phyloP scores from a whole-genome alignment of 2,329 filamentous ascomycete species.

The Aureobasidium sp. region DNA sequence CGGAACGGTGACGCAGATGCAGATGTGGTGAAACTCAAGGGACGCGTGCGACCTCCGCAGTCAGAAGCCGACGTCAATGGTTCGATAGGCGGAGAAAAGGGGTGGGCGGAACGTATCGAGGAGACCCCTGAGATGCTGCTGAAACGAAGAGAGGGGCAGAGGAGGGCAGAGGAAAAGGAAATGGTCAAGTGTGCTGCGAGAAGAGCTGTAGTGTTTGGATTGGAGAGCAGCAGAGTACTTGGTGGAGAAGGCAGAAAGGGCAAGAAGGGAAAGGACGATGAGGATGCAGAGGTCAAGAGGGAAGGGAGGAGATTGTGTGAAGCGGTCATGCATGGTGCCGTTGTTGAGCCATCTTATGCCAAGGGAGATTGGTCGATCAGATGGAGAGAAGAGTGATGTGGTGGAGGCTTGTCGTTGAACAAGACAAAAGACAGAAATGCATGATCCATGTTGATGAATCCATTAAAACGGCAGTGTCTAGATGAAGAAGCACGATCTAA shows the following conservation, averaged over 20 bases:
- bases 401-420: too few relatives aligned
- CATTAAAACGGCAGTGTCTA: too few relatives aligned
- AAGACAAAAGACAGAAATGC: too few relatives aligned
- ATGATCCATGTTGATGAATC: too few relatives aligned
- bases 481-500: too few relatives aligned
- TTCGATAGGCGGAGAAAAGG: constrained; percentile 50
- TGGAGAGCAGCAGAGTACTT: constrained; percentile 27
- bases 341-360: constrained; percentile 54
- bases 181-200: constrained; percentile 57
- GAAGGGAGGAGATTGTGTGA: constrained; percentile 44
- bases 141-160: constrained; percentile 45
- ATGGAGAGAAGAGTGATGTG: constrained; percentile 46
- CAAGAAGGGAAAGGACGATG: constrained; percentile 20
- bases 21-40: constrained; percentile 19
- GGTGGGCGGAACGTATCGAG: constrained; percentile 45
- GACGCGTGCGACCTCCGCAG: constrained; percentile 33
- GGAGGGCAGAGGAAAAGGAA: constrained; percentile 46
- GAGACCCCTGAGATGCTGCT: constrained; percentile 47
- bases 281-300: constrained; percentile 21
- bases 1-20: constrained; percentile 16
- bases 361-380: constrained; percentile 55
- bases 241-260: constrained; percentile 16
- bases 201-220: constrained; percentile 52
- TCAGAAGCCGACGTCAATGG: constrained; percentile 48
- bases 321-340: constrained; percentile 51